Conservation (phyloP, 345 rosid species). For the Citrus glauca region DNA sequence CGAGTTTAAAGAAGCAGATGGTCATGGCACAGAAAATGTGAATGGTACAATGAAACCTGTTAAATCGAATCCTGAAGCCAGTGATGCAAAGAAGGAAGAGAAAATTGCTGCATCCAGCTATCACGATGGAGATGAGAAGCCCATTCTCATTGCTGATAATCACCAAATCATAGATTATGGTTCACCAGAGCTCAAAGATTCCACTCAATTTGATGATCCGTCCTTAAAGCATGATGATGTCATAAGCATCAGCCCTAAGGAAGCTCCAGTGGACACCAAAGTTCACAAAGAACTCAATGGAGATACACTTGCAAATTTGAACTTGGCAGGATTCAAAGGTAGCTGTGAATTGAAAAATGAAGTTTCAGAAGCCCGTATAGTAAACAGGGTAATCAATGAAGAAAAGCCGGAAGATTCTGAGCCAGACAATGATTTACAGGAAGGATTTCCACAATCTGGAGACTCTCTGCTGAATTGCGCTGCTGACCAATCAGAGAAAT, state of each 20-base stretch:
- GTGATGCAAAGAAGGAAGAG: neutral
- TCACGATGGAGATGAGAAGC: constrained; percentile 5
- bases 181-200: neutral
- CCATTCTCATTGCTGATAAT: constrained; percentile 6
- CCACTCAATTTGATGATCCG: neutral
- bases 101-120: neutral
- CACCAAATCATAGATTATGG: neutral
- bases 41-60: neutral
- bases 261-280: constrained; percentile 3
- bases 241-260: constrained; percentile 8
- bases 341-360: neutral
- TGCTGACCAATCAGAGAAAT: constrained; percentile 14
- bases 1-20: neutral
- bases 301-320: constrained; percentile 18
- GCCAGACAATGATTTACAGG: constrained; percentile 3
- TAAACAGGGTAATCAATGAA: constrained; percentile 1
- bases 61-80: constrained; percentile 1
- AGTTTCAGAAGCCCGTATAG: neutral
- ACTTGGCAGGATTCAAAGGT: constrained; percentile 5
- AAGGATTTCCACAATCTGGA: constrained; percentile 3
- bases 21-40: neutral
- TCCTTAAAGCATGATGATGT: constrained; percentile 1
- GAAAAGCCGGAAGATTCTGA: constrained; percentile 17
- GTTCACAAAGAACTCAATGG: constrained; percentile 10
- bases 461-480: constrained; percentile 15